These are phyloP conservation scores for Rosa hybrid DNA, from an alignment of 331 rosid species.

Conservation along the genomic window DNA sequence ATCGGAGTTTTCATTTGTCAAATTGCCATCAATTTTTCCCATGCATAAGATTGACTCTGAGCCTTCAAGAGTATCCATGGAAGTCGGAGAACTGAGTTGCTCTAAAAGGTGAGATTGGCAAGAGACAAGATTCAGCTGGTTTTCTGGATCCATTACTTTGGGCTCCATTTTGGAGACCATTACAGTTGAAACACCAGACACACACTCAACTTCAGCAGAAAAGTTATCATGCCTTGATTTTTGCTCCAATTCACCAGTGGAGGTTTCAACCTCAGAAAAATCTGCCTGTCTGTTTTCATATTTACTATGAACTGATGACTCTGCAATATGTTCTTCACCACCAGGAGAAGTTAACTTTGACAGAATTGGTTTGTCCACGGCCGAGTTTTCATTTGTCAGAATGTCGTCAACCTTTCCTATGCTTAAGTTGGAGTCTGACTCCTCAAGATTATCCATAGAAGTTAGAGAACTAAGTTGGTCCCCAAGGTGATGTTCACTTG, in stretches of 20 bases:
- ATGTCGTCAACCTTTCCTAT: constrained; percentile 20
- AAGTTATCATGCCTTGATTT: not conserved
- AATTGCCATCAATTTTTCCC: constrained; percentile 32
- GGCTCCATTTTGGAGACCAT: not conserved
- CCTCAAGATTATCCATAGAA: constrained; percentile 21
- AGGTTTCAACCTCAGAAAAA: not conserved
- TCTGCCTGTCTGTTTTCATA: not conserved
- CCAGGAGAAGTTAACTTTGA: constrained; percentile 23
- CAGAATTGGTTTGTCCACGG: not conserved
- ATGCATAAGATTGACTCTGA: constrained; percentile 24
- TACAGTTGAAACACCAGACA: constrained; percentile 3
- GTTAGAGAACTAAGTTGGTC: constrained; percentile 23
- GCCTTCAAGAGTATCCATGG: constrained; percentile 24
- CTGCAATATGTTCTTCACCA: constrained; percentile 26
- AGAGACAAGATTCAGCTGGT: constrained; percentile 30
- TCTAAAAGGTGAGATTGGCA: constrained; percentile 17
- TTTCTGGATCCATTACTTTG: not conserved
- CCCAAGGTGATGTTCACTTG: not conserved
- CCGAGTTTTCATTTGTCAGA: constrained; percentile 21
- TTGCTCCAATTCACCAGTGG: not conserved
- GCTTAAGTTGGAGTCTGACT: constrained; percentile 23
- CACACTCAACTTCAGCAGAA: not conserved
- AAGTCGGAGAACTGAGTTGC: constrained; percentile 31
- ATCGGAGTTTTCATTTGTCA: constrained; percentile 26
- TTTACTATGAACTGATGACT: constrained; percentile 11